Evolutionary conservation across 805 yeast genomes (phyloP).

Genomic region (Starmerella stigmatis): DNA sequence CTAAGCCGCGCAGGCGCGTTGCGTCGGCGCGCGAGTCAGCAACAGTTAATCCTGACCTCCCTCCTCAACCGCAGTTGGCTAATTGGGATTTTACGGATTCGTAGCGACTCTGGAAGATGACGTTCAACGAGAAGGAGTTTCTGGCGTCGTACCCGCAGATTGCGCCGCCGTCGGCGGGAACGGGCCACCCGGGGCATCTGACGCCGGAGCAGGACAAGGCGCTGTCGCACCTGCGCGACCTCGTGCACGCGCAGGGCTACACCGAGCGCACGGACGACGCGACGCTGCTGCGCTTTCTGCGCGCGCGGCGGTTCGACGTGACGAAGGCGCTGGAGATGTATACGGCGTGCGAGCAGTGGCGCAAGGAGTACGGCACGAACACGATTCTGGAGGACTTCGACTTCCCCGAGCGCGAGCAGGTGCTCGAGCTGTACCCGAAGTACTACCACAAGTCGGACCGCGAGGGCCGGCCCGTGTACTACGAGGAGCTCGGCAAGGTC

Average conservation of each 20-base stretch:
- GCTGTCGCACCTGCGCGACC: constrained; percentile 47
- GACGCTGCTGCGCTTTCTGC: constrained; percentile 65
- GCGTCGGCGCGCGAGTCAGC: constrained; percentile 1
- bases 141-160: constrained; percentile 55
- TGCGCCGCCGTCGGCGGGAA: constrained; percentile 48
- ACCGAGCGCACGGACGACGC: constrained; percentile 80
- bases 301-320: constrained; percentile 92
- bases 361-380: constrained; percentile 74
- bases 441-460: constrained; percentile 94
- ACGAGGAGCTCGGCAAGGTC: constrained; percentile 87
- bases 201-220: constrained; percentile 56
- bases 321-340: constrained; percentile 72
- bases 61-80: no score
- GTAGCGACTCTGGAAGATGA: constrained; percentile 6
- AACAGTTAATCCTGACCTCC: background rate
- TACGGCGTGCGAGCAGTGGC: constrained; percentile 82
- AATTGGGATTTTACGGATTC: background rate
- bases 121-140: constrained; percentile 17
- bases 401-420: constrained; percentile 84
- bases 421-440: constrained; percentile 86
- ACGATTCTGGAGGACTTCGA: constrained; percentile 79
- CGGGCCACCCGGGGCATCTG: constrained; percentile 76
- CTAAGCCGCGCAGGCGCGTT: background rate
- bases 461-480: constrained; percentile 93
- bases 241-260: constrained; percentile 55